A percentile compares a stretch with the other conserved stretches of the same genome.
phyloP scores from a whole-genome alignment of 2,329 filamentous ascomycete genomes.

The Thermoascus crustaceus region DNA sequence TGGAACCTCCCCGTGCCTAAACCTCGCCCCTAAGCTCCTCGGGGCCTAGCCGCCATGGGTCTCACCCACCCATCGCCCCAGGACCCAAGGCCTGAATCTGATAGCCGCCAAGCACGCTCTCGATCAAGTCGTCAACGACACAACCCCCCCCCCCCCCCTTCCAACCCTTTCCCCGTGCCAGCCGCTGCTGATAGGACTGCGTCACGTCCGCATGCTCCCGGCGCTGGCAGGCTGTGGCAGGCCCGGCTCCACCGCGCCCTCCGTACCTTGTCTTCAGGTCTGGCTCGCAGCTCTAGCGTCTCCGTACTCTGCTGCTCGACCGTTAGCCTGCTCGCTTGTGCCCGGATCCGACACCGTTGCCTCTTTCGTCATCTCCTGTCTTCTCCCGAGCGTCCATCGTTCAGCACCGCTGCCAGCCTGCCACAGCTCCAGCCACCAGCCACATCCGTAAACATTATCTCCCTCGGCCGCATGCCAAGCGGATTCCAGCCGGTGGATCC shows the following conservation, averaged over 20 bases:
- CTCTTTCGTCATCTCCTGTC: constrained; percentile 3
- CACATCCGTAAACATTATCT: constrained; percentile 3
- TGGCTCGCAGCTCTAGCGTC: neutral
- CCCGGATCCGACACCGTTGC: too few relatives aligned
- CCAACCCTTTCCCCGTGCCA: neutral
- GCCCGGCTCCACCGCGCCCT: neutral
- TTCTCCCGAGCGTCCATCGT: neutral
- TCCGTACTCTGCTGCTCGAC: constrained; percentile 1
- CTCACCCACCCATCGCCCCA: constrained; percentile 13
- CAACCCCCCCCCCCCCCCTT: neutral
- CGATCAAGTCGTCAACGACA: neutral
- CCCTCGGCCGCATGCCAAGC: constrained; percentile 10
- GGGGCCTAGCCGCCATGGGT: neutral
- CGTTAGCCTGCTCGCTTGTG: neutral
- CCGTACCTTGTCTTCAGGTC: too few relatives aligned
- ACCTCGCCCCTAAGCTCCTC: neutral
- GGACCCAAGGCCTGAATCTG: constrained; percentile 13
- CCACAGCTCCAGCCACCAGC: constrained; percentile 9
- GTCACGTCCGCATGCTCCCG: constrained; percentile 4
- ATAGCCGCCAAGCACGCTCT: neutral
- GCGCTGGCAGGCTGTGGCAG: neutral
- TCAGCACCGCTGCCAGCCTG: neutral
- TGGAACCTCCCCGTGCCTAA: constrained; percentile 9
- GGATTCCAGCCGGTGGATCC: constrained; percentile 15
- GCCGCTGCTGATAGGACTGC: neutral